A percentile compares a stretch with the other conserved stretches of the same genome.
These are phyloP conservation scores for Didymella keratinophila DNA, from an alignment of 2,329 filamentous ascomycete genomes.

Conservation along the genomic window DNA sequence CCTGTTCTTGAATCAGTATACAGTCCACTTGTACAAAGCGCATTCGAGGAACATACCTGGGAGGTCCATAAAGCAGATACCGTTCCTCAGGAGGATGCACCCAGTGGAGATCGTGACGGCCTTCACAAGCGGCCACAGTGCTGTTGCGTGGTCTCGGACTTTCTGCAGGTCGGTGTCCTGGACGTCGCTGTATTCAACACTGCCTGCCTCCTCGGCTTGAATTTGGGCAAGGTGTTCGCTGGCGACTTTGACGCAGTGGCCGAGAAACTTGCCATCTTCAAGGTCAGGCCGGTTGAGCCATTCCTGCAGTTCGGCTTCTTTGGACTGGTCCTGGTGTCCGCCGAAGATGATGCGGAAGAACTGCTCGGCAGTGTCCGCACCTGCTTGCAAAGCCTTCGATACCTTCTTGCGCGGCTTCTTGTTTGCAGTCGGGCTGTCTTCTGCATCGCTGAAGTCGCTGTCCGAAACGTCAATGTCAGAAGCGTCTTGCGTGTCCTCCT, in stretches of 20 bases:
- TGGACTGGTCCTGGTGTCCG: background rate
- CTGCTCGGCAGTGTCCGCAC: conserved; percentile 19
- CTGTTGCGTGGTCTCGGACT: background rate
- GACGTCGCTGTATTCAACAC: conserved; percentile 7
- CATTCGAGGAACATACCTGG: conserved; percentile 16
- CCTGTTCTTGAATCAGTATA: conserved; percentile 14
- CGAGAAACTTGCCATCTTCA: conserved; percentile 9
- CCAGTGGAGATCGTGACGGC: conserved; percentile 21
- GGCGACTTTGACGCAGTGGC: background rate
- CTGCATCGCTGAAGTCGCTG: background rate
- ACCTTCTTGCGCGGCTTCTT: background rate
- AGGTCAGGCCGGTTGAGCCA: conserved; percentile 15
- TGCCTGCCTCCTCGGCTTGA: background rate
- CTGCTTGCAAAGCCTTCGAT: background rate
- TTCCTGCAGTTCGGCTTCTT: background rate
- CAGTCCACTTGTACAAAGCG: too few species aligned
- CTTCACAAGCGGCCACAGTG: conserved; percentile 25
- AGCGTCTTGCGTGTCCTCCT: background rate
- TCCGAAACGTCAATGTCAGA: background rate
- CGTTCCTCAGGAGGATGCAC: conserved; percentile 14
- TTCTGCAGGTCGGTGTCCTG: conserved; percentile 2
- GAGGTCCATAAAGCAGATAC: conserved; percentile 17
- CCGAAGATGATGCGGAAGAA: conserved; percentile 25
- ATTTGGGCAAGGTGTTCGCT: conserved; percentile 1
- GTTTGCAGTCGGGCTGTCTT: background rate